Percentiles rank a stretch among this genome's conserved stretches.
Evolutionary conservation across 768 basidiomycete species (phyloP).

Genomic region (Pleurotus tuber-regium): DNA sequence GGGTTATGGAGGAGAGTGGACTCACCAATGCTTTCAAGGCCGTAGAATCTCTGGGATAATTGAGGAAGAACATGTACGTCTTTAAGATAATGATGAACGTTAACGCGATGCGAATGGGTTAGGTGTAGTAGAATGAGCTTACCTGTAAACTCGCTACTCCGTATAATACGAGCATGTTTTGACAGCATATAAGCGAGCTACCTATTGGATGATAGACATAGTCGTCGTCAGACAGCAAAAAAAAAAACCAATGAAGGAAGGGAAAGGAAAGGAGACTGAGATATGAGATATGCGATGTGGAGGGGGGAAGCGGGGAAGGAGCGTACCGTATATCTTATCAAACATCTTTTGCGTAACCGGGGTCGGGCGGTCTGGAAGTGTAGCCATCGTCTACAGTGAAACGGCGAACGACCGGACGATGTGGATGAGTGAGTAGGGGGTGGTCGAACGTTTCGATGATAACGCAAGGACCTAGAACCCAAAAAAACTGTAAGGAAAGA

Average conservation of each 20-base stretch:
- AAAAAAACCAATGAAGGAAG: no score
- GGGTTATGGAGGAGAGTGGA: no score
- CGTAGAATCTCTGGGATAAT: neutral
- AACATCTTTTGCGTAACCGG: constrained; percentile 2
- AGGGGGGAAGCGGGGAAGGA: neutral
- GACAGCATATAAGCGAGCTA: neutral
- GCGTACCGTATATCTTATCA: constrained; percentile 3
- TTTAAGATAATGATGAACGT: neutral
- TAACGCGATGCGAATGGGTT: no score
- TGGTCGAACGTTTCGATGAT: no score
- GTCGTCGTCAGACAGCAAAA: no score
- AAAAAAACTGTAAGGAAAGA: no score
- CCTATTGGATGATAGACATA: neutral
- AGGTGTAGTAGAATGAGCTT: neutral
- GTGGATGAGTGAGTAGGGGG: no score
- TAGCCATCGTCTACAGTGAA: no score
- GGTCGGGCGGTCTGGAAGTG: constrained; percentile 1
- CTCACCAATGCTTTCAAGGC: neutral
- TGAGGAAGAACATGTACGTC: constrained; percentile 2
- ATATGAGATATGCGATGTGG: no score
- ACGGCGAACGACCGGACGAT: no score
- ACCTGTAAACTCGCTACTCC: constrained; percentile 4
- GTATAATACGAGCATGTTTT: neutral
- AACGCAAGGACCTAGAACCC: no score
- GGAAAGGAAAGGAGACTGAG: no score